Conservation (phyloP, 352 stramenopile species). For the Pythium apleroticum region DNA sequence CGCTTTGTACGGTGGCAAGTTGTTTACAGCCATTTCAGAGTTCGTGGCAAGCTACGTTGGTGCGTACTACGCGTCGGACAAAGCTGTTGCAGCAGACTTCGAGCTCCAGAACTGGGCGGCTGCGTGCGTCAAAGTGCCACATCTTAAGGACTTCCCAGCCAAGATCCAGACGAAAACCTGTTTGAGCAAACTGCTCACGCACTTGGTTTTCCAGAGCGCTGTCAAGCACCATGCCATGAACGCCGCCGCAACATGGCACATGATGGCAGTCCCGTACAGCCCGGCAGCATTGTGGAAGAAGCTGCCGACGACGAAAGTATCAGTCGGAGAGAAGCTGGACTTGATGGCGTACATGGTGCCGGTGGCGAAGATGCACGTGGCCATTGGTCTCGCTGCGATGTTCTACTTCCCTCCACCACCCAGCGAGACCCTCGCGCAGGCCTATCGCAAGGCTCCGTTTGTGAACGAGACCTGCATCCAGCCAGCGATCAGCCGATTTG, state of each 20-base stretch:
- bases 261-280: constrained; percentile 3
- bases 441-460: neutral
- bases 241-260: constrained; percentile 37
- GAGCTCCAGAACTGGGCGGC: constrained; percentile 47
- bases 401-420: neutral
- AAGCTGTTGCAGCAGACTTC: constrained; percentile 25
- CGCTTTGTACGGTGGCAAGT: constrained; percentile 6
- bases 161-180: constrained; percentile 15
- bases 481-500: neutral
- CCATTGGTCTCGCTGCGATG: neutral
- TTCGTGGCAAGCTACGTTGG: constrained; percentile 42
- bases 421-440: neutral
- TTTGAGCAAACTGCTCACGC: constrained; percentile 29
- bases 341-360: constrained; percentile 6
- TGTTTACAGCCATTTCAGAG: constrained; percentile 23
- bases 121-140: constrained; percentile 22
- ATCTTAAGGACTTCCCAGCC: constrained; percentile 34
- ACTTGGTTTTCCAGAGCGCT: constrained; percentile 41
- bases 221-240: constrained; percentile 51
- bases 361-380: neutral
- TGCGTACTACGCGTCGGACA: constrained; percentile 33
- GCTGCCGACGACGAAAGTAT: constrained; percentile 9
- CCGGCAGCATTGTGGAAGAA: constrained; percentile 16
- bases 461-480: neutral
- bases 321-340: constrained; percentile 9